Conservation (phyloP, 2,329 filamentous ascomycete species). For the Aspergillus japonicus region DNA sequence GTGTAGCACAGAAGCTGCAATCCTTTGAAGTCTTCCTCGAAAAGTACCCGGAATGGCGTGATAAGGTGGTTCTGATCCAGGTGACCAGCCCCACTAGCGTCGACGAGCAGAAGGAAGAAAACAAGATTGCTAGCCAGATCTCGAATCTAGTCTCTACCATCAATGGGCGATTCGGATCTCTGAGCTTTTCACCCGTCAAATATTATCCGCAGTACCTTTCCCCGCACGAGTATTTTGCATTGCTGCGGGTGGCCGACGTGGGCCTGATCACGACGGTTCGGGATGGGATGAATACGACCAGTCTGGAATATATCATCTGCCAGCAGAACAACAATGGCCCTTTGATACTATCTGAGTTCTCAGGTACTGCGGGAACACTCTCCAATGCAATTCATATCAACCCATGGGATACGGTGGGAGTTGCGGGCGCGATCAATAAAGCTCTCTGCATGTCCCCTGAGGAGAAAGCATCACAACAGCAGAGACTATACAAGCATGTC, state of each 20-base stretch:
- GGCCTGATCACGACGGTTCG: slow-evolving; percentile 93
- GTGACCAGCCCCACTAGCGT: slow-evolving; percentile 85
- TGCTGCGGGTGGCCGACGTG: slow-evolving; percentile 86
- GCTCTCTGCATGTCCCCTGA: slow-evolving; percentile 73
- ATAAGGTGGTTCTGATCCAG: slow-evolving; percentile 90
- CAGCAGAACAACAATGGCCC: slow-evolving; percentile 85
- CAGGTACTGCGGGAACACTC: slow-evolving; percentile 84
- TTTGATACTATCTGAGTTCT: slow-evolving; percentile 93
- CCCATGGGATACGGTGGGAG: slow-evolving; percentile 85
- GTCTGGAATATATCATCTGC: slow-evolving; percentile 89
- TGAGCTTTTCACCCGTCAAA: slow-evolving; percentile 86
- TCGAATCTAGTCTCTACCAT: slow-evolving; percentile 88
- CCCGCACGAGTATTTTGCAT: slow-evolving; percentile 87
- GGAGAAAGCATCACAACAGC: slow-evolving; percentile 67
- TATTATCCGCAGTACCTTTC: slow-evolving; percentile 92
- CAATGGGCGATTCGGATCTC: slow-evolving; percentile 83
- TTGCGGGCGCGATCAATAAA: slow-evolving; percentile 77
- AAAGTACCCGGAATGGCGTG: slow-evolving; percentile 85
- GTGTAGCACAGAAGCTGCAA: slow-evolving; percentile 93
- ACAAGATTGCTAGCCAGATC: slow-evolving; percentile 82
- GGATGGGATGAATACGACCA: slow-evolving; percentile 97
- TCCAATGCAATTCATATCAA: slow-evolving; percentile 92
- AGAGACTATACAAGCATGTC: slow-evolving; percentile 77
- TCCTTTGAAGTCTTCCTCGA: slow-evolving; percentile 92
- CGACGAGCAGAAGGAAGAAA: slow-evolving; percentile 75